Percentiles rank a stretch among this genome's conserved stretches.
These are phyloP conservation scores for Diaporthe sp. DNA, from an alignment of 2,329 filamentous ascomycete genomes.

Conservation along the genomic window DNA sequence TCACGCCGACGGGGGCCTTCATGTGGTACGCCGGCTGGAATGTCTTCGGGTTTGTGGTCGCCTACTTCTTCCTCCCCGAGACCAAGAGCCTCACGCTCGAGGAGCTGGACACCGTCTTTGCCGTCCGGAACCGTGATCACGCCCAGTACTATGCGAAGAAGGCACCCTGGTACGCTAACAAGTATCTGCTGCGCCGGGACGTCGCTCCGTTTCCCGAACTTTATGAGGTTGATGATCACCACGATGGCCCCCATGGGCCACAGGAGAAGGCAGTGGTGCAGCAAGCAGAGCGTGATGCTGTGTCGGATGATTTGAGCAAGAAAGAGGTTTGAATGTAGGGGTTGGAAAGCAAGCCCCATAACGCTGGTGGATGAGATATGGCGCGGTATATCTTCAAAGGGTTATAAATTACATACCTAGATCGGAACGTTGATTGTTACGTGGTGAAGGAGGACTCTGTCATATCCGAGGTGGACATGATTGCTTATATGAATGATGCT, in stretches of 20 bases:
- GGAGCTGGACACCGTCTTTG: constrained; percentile 63
- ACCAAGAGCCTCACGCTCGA: constrained; percentile 71
- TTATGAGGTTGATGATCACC: constrained; percentile 24
- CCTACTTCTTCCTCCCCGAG: constrained; percentile 70
- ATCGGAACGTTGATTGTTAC: not conserved
- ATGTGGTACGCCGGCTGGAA: constrained; percentile 69
- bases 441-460: not conserved
- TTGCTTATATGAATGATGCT: not conserved
- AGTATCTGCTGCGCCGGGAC: constrained; percentile 19
- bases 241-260: not conserved
- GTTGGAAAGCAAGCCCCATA: not conserved
- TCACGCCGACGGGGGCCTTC: constrained; percentile 62
- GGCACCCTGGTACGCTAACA: constrained; percentile 8
- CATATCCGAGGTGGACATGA: not conserved
- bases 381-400: too few species aligned
- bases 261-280: constrained; percentile 11
- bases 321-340: not conserved
- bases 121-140: constrained; percentile 9
- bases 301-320: not conserved
- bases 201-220: not conserved
- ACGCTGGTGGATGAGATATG: not conserved
- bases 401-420: not conserved
- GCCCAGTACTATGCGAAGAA: constrained; percentile 11
- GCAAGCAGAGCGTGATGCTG: not conserved
- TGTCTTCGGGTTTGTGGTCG: constrained; percentile 66